phyloP scores from a whole-genome alignment of 257 asterid species.

The Solanum boliviense region DNA sequence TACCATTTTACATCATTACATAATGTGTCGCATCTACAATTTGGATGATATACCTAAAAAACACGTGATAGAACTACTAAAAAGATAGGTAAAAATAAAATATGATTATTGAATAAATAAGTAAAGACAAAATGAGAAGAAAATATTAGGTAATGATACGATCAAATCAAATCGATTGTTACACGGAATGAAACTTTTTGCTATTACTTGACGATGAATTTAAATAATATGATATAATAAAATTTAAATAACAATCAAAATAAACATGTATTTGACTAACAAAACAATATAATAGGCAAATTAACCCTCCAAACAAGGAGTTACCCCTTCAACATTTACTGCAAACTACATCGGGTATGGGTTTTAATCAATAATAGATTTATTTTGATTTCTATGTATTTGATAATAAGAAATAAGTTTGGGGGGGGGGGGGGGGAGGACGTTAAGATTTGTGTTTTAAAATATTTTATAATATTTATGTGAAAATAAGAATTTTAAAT shows the following conservation, averaged over 20 bases:
- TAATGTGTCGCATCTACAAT: background rate
- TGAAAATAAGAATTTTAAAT: no score
- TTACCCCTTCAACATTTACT: background rate
- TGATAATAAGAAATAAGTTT: background rate
- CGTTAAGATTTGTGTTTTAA: no score
- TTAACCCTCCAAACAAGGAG: background rate
- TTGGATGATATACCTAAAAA: background rate
- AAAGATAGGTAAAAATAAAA: no score
- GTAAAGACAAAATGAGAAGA: background rate
- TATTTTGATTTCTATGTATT: background rate
- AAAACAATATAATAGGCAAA: background rate
- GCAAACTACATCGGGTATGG: background rate
- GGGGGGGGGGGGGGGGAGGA: no score
- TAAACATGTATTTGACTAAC: background rate
- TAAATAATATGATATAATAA: background rate
- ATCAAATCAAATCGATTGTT: background rate
- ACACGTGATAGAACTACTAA: background rate
- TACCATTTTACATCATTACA: background rate
- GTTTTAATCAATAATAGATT: background rate
- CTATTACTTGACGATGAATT: background rate
- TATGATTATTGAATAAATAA: background rate
- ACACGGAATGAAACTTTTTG: background rate
- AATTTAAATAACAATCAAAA: background rate
- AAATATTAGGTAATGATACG: fast-evolving
- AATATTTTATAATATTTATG: no score